Conservation (phyloP, 129 eudicot genomes). For the Flaveria linearis region DNA sequence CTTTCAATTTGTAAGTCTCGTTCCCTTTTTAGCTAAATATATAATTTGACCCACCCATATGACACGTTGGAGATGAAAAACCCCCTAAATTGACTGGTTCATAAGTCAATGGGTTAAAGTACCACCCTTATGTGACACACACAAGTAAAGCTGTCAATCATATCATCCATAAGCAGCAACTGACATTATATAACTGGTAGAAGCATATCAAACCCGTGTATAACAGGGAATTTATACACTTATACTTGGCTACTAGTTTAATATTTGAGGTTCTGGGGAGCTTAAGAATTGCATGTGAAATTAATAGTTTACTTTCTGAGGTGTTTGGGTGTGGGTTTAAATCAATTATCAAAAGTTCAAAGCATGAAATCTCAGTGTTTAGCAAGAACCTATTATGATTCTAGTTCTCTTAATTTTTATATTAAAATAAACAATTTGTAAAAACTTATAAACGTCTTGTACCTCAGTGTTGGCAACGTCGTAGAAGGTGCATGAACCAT, state of each 20-base stretch:
- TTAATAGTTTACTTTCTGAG: not conserved
- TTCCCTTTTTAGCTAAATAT: not conserved
- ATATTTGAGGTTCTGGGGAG: not conserved
- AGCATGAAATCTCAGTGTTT: not conserved
- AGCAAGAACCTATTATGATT: slow-evolving; percentile 2
- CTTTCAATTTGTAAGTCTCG: not conserved
- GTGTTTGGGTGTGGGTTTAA: not conserved
- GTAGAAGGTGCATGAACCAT: slow-evolving; percentile 79
- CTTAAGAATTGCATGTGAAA: not conserved
- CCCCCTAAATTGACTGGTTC: not conserved
- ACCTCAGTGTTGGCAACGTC: slow-evolving; percentile 90
- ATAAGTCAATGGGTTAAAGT: not conserved
- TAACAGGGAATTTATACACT: not conserved
- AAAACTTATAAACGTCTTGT: slow-evolving; percentile 8
- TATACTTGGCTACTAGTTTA: not conserved
- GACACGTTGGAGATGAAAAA: not conserved
- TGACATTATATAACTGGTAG: not conserved
- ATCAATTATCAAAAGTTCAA: not conserved
- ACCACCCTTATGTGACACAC: not conserved
- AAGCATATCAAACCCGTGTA: not conserved
- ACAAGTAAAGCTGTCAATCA: not conserved
- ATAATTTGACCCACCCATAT: not conserved
- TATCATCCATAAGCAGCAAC: not conserved
- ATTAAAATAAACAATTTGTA: not conserved
- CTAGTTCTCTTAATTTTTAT: not conserved